Percentiles rank a stretch among this genome's conserved stretches.
phyloP scores from a whole-genome alignment of 192 early-diverging fungal species.

The Dissophora globulifera region DNA sequence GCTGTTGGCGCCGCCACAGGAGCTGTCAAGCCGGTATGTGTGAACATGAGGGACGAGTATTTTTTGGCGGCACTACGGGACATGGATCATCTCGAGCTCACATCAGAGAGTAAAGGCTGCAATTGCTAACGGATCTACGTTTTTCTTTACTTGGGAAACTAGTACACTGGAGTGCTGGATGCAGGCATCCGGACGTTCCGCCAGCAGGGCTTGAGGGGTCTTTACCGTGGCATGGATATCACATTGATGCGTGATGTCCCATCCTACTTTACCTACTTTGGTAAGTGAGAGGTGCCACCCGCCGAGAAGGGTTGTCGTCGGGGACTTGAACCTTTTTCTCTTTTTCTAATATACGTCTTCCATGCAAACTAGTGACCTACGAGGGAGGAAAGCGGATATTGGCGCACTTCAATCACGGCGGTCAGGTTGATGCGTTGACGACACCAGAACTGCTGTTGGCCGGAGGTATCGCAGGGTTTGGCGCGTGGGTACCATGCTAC shows the following conservation, averaged over 20 bases:
- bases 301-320: not conserved
- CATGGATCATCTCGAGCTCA: too few species aligned
- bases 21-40: slow-evolving; percentile 46
- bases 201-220: slow-evolving; percentile 77
- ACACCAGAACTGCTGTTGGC: slow-evolving; percentile 86
- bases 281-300: too few species aligned
- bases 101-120: not conserved
- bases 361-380: slow-evolving; percentile 69
- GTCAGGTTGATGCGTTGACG: slow-evolving; percentile 71
- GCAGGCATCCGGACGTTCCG: slow-evolving; percentile 81
- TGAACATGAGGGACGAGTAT: too few species aligned
- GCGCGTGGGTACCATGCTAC: slow-evolving; percentile 84
- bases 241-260: slow-evolving; percentile 93
- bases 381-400: slow-evolving; percentile 82
- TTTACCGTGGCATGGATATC: slow-evolving; percentile 93
- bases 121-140: not conserved
- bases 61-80: too few species aligned
- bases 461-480: slow-evolving; percentile 94
- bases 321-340: too few species aligned
- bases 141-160: not conserved
- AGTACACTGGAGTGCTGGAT: slow-evolving; percentile 93
- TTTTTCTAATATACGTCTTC: not conserved
- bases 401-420: slow-evolving; percentile 62
- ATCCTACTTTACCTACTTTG: slow-evolving; percentile 93
- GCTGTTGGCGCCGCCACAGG: not conserved